Percentiles rank a stretch among this genome's conserved stretches.
phyloP scores from a whole-genome alignment of 2,329 filamentous ascomycete species.

The Bipolaris cookei region DNA sequence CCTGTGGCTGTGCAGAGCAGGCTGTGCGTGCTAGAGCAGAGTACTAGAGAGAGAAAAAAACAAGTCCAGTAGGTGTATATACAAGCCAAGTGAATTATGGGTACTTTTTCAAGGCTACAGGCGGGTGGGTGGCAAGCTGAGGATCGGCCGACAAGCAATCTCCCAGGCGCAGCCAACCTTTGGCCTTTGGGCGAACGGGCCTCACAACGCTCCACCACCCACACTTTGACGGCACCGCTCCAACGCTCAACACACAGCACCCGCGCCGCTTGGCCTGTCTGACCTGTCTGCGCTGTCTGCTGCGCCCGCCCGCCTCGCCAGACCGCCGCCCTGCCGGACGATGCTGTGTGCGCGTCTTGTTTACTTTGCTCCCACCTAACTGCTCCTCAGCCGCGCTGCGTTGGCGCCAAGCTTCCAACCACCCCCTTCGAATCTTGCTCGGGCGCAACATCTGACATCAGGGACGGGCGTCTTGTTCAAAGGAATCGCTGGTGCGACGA shows the following conservation, averaged over 20 bases:
- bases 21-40: not conserved
- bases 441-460: conserved; percentile 22
- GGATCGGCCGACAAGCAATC: conserved; percentile 21
- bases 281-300: not conserved
- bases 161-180: conserved; percentile 6
- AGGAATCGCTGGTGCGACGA: conserved; percentile 28
- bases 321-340: conserved; percentile 19
- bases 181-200: conserved; percentile 1
- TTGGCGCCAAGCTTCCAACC: conserved; percentile 27
- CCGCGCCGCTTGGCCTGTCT: not conserved
- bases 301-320: conserved; percentile 5
- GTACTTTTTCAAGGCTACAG: too few species aligned
- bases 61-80: too few species aligned
- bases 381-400: conserved; percentile 19
- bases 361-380: conserved; percentile 40
- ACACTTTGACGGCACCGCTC: not conserved
- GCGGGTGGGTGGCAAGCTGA: too few species aligned
- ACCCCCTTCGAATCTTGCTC: conserved; percentile 13
- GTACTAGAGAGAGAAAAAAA: too few species aligned
- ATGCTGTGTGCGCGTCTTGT: conserved; percentile 34
- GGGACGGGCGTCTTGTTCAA: conserved; percentile 14
- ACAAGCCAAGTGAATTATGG: too few species aligned
- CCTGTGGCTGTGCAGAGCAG: not conserved
- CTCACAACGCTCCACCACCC: conserved; percentile 4
- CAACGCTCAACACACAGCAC: conserved; percentile 6